Conservation (phyloP, 768 basidiomycete genomes). For the Amanita brunnescens region DNA sequence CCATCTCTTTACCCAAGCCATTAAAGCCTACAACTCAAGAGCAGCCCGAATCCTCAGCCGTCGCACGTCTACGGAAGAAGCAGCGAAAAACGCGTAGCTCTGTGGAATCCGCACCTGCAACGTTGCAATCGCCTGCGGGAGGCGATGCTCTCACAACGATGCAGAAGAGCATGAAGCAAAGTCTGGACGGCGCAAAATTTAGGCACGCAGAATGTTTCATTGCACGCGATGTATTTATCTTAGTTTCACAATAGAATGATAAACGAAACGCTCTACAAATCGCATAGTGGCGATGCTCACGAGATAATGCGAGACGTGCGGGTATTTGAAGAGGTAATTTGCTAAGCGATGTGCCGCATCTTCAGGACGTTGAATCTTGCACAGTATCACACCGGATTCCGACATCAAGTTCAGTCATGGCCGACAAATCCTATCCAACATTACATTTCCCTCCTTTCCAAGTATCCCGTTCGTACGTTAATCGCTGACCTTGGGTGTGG, state of each 20-base stretch:
- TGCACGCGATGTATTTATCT: not conserved
- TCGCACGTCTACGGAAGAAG: constrained; percentile 10
- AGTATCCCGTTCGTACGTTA: constrained; percentile 57
- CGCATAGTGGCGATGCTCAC: constrained; percentile 62
- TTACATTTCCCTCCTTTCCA: constrained; percentile 58
- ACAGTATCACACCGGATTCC: constrained; percentile 93
- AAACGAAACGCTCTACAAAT: constrained; percentile 90
- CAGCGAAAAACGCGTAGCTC: constrained; percentile 10
- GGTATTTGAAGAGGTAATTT: constrained; percentile 71
- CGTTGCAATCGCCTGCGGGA: constrained; percentile 6
- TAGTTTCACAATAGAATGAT: constrained; percentile 49
- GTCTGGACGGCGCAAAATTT: constrained; percentile 80
- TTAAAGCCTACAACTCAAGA: constrained; percentile 9
- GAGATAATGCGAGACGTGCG: constrained; percentile 80
- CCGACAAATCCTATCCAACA: constrained; percentile 88
- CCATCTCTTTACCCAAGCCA: constrained; percentile 16
- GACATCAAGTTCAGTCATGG: constrained; percentile 88
- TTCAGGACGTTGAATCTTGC: not conserved
- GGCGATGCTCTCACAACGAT: constrained; percentile 48
- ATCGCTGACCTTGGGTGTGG: constrained; percentile 95
- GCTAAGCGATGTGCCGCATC: not conserved
- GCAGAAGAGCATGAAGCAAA: constrained; percentile 72
- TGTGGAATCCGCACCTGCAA: constrained; percentile 4
- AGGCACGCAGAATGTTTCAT: constrained; percentile 40
- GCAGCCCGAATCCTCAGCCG: constrained; percentile 3